These are phyloP conservation scores for Alternaria sp. DNA, from an alignment of 2,329 filamentous ascomycete species.

Conservation along the genomic window DNA sequence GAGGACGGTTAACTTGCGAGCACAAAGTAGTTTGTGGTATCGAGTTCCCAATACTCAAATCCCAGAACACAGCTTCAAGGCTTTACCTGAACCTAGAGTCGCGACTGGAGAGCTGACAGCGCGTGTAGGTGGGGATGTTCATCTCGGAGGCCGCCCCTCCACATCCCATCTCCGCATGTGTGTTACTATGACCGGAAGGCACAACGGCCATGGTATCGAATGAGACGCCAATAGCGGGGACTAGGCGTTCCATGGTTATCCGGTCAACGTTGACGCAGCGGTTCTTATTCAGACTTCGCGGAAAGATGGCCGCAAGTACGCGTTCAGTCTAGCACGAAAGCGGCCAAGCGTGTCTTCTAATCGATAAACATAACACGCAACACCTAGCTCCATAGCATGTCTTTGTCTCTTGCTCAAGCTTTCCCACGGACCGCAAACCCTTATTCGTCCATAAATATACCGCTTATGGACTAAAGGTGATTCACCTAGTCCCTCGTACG, in stretches of 20 bases:
- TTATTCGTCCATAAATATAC: not conserved
- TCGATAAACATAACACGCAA: conserved; percentile 4
- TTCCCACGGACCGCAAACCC: not conserved
- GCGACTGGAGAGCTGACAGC: not conserved
- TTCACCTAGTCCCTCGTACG: not conserved
- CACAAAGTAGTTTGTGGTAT: not conserved
- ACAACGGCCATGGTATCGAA: conserved; percentile 1
- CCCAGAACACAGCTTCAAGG: not conserved
- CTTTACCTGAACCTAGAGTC: not conserved
- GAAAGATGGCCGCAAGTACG: not conserved
- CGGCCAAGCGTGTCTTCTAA: not conserved
- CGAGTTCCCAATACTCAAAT: not conserved
- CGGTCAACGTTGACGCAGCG: not conserved
- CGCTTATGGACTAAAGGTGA: not conserved
- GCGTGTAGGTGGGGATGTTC: conserved; percentile 1
- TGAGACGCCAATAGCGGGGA: not conserved
- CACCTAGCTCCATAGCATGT: not conserved
- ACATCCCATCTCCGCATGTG: conserved; percentile 17
- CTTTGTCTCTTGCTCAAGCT: not conserved
- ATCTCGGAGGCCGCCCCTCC: conserved; percentile 20
- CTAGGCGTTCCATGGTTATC: not conserved
- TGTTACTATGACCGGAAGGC: not conserved
- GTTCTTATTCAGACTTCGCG: not conserved
- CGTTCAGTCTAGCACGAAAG: not conserved
- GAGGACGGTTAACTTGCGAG: not conserved